phyloP scores from a whole-genome alignment of 768 basidiomycete species.

The Boletellus ananiceps region DNA sequence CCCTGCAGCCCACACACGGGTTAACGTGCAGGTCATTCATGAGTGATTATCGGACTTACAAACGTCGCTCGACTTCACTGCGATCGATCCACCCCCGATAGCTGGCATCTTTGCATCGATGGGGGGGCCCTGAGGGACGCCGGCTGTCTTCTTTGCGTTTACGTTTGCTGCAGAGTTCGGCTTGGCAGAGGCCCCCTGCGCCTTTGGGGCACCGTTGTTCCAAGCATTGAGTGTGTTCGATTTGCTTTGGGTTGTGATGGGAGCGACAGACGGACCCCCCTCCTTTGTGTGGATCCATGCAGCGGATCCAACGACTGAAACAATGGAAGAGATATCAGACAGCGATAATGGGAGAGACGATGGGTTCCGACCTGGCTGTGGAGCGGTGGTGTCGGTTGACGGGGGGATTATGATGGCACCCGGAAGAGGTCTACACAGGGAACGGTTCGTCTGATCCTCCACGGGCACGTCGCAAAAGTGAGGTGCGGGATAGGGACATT shows the following conservation, averaged over 20 bases:
- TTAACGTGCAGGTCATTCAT: neutral
- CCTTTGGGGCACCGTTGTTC: constrained; percentile 17
- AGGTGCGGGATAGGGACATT: constrained; percentile 39
- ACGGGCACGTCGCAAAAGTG: constrained; percentile 36
- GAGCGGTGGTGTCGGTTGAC: constrained; percentile 18
- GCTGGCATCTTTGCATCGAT: constrained; percentile 18
- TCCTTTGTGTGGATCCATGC: constrained; percentile 23
- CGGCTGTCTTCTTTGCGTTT: constrained; percentile 16
- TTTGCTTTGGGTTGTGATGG: constrained; percentile 2
- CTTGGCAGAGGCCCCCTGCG: constrained; percentile 3
- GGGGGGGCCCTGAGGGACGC: constrained; percentile 4
- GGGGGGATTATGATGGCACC: constrained; percentile 24
- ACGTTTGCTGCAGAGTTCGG: constrained; percentile 17
- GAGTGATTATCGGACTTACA: constrained; percentile 18
- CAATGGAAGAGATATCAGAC: neutral
- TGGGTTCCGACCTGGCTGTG: constrained; percentile 29
- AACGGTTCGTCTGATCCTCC: constrained; percentile 35
- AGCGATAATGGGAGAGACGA: neutral
- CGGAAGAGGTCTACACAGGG: constrained; percentile 44
- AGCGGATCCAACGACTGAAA: constrained; percentile 28
- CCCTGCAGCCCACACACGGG: constrained; percentile 12
- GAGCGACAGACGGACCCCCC: neutral
- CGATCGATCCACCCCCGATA: constrained; percentile 24
- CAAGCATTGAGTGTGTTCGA: constrained; percentile 8
- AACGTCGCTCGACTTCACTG: constrained; percentile 26